Evolutionary conservation across 2,329 filamentous ascomycete species (phyloP).

Genomic region (Ascochyta fabae): DNA sequence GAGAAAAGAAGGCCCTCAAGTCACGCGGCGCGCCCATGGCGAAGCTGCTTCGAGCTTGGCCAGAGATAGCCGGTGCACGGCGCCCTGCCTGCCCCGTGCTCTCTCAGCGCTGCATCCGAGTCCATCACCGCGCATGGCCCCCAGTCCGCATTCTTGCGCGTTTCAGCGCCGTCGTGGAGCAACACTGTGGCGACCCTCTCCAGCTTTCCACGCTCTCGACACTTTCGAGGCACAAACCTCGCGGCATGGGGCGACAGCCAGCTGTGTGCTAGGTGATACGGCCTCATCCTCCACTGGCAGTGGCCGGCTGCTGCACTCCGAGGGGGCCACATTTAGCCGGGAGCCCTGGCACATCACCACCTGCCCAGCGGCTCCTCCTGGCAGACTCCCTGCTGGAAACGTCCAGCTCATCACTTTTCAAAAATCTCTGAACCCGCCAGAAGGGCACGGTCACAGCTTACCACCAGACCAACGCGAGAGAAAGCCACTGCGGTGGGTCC

Average conservation of each 20-base stretch:
- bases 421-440: conserved; percentile 12
- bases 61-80: conserved; percentile 1
- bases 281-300: background rate
- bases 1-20: conserved; percentile 4
- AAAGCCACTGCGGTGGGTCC: background rate
- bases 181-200: conserved; percentile 17
- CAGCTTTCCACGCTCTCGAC: background rate
- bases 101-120: background rate
- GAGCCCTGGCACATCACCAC: conserved; percentile 6
- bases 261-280: background rate
- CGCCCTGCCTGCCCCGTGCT: background rate
- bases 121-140: conserved; percentile 8
- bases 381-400: conserved; percentile 9
- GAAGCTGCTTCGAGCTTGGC: background rate
- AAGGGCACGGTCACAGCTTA: conserved; percentile 1
- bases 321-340: conserved; percentile 4
- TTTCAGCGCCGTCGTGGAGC: conserved; percentile 15
- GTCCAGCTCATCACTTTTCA: conserved; percentile 6
- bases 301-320: no score
- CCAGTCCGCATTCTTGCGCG: conserved; percentile 18
- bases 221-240: conserved; percentile 1
- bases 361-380: background rate
- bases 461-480: background rate
- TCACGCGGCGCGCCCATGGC: background rate
- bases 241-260: conserved; percentile 5